Evolutionary conservation across 2,329 filamentous ascomycete species (phyloP).

Genomic region (Xylaria sp.): DNA sequence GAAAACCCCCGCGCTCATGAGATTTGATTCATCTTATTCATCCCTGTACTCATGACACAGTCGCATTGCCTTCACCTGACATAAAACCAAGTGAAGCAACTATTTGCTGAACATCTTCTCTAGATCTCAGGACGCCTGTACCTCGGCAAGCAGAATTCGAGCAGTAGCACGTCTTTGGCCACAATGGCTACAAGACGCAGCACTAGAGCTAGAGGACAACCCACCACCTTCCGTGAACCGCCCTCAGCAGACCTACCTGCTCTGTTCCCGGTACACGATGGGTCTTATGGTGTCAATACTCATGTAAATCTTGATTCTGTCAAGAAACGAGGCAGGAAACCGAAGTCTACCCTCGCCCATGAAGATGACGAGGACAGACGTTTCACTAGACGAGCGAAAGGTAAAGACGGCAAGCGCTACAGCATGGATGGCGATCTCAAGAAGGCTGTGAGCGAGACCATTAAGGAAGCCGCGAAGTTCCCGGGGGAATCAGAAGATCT

Average conservation of each 20-base stretch:
- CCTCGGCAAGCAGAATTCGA: not conserved
- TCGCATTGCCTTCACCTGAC: not conserved
- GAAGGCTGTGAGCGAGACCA: conserved; percentile 11
- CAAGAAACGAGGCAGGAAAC: conserved; percentile 22
- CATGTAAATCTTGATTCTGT: conserved; percentile 25
- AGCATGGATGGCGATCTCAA: conserved; percentile 28
- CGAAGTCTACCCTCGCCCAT: conserved; percentile 13
- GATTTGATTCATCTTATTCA: too few species aligned
- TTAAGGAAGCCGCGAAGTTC: conserved; percentile 21
- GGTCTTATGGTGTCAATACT: conserved; percentile 37
- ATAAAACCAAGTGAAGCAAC: not conserved
- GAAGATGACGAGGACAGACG: conserved; percentile 29
- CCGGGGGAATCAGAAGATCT: conserved; percentile 1
- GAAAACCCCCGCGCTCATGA: too few species aligned
- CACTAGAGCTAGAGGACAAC: conserved; percentile 11
- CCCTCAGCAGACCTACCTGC: conserved; percentile 27
- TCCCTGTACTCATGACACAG: not conserved
- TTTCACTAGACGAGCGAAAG: conserved; percentile 13
- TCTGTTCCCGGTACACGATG: conserved; percentile 34
- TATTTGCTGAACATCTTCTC: not conserved
- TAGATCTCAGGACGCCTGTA: not conserved
- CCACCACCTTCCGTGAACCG: conserved; percentile 11
- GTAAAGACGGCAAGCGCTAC: conserved; percentile 12
- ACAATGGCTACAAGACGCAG: conserved; percentile 16
- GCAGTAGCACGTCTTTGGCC: not conserved